phyloP scores from a whole-genome alignment of 1,139 yeast genomes.

The Wickerhamiella pararugosa region DNA sequence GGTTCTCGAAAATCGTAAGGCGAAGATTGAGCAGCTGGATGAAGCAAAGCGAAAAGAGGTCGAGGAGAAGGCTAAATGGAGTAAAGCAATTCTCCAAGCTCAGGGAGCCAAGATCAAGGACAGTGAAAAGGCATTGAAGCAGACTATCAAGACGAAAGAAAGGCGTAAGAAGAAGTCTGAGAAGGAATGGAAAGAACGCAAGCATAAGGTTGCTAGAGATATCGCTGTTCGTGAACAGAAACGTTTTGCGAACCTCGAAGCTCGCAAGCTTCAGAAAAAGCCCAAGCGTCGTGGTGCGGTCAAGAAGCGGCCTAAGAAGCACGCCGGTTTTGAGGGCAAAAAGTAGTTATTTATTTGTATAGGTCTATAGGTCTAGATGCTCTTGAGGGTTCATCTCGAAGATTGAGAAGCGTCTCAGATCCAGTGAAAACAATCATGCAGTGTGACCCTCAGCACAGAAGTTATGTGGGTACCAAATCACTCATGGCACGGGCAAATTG shows the following conservation, averaged over 20 bases:
- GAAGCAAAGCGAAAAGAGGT: constrained; percentile 46
- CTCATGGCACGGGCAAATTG: no score
- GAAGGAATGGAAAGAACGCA: constrained; percentile 71
- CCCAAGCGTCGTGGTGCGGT: constrained; percentile 51
- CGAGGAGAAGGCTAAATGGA: constrained; percentile 73
- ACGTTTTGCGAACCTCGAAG: constrained; percentile 71
- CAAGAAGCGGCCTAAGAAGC: constrained; percentile 17
- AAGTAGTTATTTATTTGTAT: constrained; percentile 1
- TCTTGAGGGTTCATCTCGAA: background rate
- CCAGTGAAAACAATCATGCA: background rate
- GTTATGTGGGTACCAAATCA: no score
- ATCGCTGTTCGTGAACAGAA: constrained; percentile 64
- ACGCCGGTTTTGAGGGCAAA: constrained; percentile 20
- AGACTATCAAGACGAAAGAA: constrained; percentile 71
- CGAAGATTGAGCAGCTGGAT: constrained; percentile 43
- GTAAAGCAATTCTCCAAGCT: constrained; percentile 64
- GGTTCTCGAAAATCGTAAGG: constrained; percentile 59
- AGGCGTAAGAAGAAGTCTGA: constrained; percentile 66
- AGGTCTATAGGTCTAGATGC: background rate
- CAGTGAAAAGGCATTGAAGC: constrained; percentile 74
- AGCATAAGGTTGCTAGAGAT: constrained; percentile 55
- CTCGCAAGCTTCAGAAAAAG: constrained; percentile 4
- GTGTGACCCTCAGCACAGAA: no score
- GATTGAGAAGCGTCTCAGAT: background rate
- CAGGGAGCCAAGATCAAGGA: constrained; percentile 82